These are phyloP conservation scores for Cercospora berteroae DNA, from an alignment of 2,329 filamentous ascomycete species.

Conservation along the genomic window DNA sequence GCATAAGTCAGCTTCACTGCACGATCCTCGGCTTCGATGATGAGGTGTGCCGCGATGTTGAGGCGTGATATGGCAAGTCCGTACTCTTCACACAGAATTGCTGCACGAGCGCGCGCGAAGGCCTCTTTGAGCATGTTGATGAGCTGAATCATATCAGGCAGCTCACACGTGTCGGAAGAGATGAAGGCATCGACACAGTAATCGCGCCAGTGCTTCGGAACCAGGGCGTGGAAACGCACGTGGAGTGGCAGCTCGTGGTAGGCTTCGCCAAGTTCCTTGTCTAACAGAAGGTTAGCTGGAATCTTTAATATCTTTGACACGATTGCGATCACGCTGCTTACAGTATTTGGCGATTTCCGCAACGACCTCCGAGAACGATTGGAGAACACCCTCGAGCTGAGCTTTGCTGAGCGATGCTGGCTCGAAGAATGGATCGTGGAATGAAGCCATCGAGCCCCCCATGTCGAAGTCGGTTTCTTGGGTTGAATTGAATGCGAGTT, in stretches of 20 bases:
- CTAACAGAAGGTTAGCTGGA: background rate
- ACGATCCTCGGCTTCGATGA: background rate
- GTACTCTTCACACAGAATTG: slow-evolving; percentile 12
- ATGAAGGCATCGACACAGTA: slow-evolving; percentile 13
- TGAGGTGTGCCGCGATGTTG: slow-evolving; percentile 1
- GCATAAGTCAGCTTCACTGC: background rate
- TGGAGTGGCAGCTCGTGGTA: slow-evolving; percentile 18
- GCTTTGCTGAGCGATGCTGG: slow-evolving; percentile 5
- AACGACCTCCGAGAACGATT: slow-evolving; percentile 3
- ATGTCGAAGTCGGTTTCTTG: slow-evolving; percentile 1
- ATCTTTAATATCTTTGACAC: background rate
- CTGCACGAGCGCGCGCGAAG: slow-evolving; percentile 14
- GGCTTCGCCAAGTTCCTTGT: slow-evolving; percentile 12
- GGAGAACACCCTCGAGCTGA: slow-evolving; percentile 2
- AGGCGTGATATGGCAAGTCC: slow-evolving; percentile 2
- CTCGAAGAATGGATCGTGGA: slow-evolving; percentile 11
- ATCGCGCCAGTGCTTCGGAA: slow-evolving; percentile 5
- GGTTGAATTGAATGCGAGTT: background rate
- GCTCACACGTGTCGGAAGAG: slow-evolving; percentile 14
- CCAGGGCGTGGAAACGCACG: slow-evolving; percentile 2
- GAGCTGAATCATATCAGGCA: slow-evolving; percentile 18
- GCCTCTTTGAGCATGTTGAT: slow-evolving; percentile 11
- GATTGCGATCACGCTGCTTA: background rate
- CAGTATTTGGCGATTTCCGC: slow-evolving; percentile 6
- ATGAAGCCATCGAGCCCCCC: slow-evolving; percentile 2